Percentiles rank a stretch among this genome's conserved stretches.
Conservation (phyloP, 208 protist species). For the Leishmania lainsoni region DNA sequence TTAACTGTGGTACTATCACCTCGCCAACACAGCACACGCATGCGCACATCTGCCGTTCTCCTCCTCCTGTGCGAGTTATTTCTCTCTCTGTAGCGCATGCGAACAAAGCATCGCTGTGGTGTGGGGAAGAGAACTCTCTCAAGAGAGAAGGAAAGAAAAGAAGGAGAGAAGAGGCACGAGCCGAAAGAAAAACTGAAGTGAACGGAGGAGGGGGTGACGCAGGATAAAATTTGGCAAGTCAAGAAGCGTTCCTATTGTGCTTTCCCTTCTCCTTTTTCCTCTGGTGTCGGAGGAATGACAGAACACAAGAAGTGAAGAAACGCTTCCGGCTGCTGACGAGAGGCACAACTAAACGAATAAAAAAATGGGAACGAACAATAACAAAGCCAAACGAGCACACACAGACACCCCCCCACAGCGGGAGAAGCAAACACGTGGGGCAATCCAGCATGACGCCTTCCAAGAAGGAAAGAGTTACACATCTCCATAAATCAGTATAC, state of each 20-base stretch:
- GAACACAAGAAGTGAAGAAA: constrained; percentile 1
- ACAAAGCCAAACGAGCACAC: constrained; percentile 15
- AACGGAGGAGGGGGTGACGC: background rate
- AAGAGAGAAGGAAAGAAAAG: background rate
- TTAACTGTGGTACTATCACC: no score
- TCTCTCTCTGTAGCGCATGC: background rate
- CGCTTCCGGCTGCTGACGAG: background rate
- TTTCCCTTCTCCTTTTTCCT: constrained; percentile 7
- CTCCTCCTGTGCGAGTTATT: background rate
- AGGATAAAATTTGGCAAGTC: background rate
- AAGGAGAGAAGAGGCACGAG: background rate
- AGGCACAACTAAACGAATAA: background rate
- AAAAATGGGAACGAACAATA: constrained; percentile 12
- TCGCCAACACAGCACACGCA: background rate
- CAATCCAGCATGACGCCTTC: constrained; percentile 6
- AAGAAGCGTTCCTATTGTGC: background rate
- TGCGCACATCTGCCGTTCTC: background rate
- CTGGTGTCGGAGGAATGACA: constrained; percentile 3
- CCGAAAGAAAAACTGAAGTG: background rate
- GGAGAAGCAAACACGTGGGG: constrained; percentile 12
- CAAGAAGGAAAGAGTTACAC: constrained; percentile 16
- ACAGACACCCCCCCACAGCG: background rate
- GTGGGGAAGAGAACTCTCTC: background rate
- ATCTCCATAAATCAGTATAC: background rate
- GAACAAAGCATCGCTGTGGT: background rate